Evolutionary conservation across 495 filamentous ascomycete species (phyloP), one percentile per base, ranked within the genome.

Genomic region (Amniculicola lignicola): DNA sequence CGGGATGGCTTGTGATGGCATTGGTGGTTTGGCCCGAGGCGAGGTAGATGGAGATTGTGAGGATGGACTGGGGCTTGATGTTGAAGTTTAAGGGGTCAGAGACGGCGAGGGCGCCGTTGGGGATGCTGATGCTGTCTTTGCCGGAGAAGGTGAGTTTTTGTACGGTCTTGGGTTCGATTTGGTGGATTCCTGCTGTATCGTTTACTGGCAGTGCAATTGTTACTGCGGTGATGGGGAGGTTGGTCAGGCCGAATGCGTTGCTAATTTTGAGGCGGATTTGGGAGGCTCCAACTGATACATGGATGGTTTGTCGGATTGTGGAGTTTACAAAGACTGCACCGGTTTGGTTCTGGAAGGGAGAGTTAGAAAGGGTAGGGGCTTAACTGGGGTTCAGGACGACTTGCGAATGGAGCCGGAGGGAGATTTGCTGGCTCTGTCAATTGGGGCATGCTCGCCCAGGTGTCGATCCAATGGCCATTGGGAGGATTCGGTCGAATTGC

Each of bases 401-500:
- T 28, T 73, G 85, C 82, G 62, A 79, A 86, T 28, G 80, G 80
- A 1, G 73, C 59, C 0, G 78, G 77, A 10, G 82, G 83, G 44
- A 87, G 73, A 61, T 86, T 86, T 49, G 66, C 74, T 23, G 73
- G 75, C 58, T 88, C 83, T 4, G 81, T 79, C 14, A 83, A 65
- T 68, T 87, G 82, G 2, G 83, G 82, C 82, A 85, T 86, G 6
- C 80, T 72, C 0, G 80, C 77, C 83, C 83, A 87, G 1, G 81
- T 80, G 52, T 76, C 74, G 6, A 85, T 80, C 84, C 84, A 88
- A 53, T 83, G 81, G 21, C 70, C 67, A 47, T 51, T 45, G 2
- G 40, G 25, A 19, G 49, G 57, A 38, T 46, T 52, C 4, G 49
- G 54, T 6, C 54, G 21, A n/a, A 46, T 35, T 2, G 36, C 24